Evolutionary conservation across 257 asterid species (phyloP), one percentile per base, ranked within the genome.

Genomic region (Sherardia arvensis): DNA sequence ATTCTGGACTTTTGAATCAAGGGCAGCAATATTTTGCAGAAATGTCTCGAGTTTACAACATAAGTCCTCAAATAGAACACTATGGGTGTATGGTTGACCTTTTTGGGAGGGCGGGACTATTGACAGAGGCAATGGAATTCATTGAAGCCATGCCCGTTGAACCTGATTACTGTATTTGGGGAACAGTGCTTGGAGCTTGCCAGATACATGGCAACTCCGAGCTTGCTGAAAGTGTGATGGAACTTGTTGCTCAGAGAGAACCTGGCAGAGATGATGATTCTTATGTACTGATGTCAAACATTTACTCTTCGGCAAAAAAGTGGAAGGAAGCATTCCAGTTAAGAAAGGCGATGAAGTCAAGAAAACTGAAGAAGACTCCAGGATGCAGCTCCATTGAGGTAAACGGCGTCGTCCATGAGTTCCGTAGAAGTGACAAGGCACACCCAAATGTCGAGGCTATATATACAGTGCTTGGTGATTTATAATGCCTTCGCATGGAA

Each of bases 341-440:
- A 18, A 76, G 81, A 51, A 72, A 66, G 34, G 12, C 48, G 7
- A 72, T 79, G 78, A 79, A 71, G 66, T 25, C 10, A 27, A 69
- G 60, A 59, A 76, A 61, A 40, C 47, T 76, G 48, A 63, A 59
- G 78, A 79, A 76, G 63, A 53, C 8, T 60, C 84, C 84, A 14
- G 84, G 84, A 61, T 72, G 74, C 68, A 79, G 83, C 69, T 79
- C 66, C 34, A 75, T 79, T 72, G 84, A 79, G 74, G 38, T 79
- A 58, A 73, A 69, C 25, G 76, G 80, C 17, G 65, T 65, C n/a
- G 78, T 75, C 53, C 59, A 58, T 27, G 84, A 79, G 47, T 75
- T 79, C 54, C 61, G 25, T 38, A 76, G 43, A 47, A 71, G 77
- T 25, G 78, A 75, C 66, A 79, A 63, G 56, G 36, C 80, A 15